Evolutionary conservation across 1,284 basidiomycete genomes (phyloP), one percentile per base, ranked within the genome.

Genomic region (Sporisorium graminicola): DNA sequence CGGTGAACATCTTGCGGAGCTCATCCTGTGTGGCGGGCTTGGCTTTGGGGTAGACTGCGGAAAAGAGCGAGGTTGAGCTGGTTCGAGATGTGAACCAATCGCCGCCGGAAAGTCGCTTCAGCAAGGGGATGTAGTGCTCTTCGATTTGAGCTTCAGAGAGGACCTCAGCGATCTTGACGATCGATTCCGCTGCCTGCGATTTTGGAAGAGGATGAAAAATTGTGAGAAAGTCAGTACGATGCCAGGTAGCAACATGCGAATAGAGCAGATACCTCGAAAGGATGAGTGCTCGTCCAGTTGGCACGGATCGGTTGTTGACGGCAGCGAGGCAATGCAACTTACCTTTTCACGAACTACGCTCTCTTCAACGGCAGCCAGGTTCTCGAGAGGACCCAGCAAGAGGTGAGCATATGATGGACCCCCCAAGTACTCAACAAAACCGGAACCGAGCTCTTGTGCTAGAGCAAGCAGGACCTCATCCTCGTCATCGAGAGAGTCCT

Each of bases 61-160:
- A 91, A 86, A 95, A 99, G 33, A 99, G 90, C 3, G 95, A 93
- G 66, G 95, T 95, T 49, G 97, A 93, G 46, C 96, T 98, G 47
- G 95, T 97, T 74, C 96, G 90, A 35, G 95, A 96, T n/a, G 97
- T 99, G 88, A 99, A 99, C 97, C 97, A 99, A 87, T 99, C 97
- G 67, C 95, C 97, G 68, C 90, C 90, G 0, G 94, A 92, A 43
- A 99, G 90, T 65, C 95, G 91, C 85, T 92, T 92, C 70, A 99
- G 87, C 55, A 99, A 89, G 58, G 97, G 97, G 61, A 99, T 91
- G 87, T 96, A 97, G 86, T 91, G 90, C 85, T 94, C 91, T 87
- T 98, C 95, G 81, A 97, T 89, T 87, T 96, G 94, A 46, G 89
- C 85, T 73, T 92, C 89, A 37, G 92, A 93, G 55, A 99, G 89